Conservation (phyloP, 2,329 filamentous ascomycete genomes). For the Colletotrichum chrysophilum region DNA sequence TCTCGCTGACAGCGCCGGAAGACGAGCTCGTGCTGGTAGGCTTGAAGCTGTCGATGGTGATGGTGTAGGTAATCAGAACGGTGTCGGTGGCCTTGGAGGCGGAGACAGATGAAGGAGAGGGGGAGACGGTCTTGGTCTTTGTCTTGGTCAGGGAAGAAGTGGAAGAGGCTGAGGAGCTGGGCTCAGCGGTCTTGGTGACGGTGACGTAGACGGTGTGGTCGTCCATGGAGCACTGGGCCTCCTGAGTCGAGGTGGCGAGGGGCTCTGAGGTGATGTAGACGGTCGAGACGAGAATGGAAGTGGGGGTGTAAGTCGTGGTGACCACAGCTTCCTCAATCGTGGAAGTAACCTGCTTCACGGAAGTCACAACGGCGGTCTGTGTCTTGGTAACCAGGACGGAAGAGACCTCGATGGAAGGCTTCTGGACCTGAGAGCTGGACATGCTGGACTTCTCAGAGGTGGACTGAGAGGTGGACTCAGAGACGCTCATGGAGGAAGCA, state of each 20-base stretch:
- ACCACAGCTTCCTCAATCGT: background rate
- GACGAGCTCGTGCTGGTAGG: constrained; percentile 5
- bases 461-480: background rate
- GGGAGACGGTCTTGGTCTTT: background rate
- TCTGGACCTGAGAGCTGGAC: background rate
- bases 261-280: background rate
- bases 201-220: constrained; percentile 18
- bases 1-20: background rate
- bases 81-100: background rate
- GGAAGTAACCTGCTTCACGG: background rate
- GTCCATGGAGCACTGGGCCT: background rate
- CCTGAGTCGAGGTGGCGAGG: background rate
- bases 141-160: background rate
- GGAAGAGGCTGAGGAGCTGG: constrained; percentile 3
- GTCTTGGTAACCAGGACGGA: constrained; percentile 17
- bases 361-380: background rate
- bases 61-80: constrained; percentile 11
- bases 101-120: background rate
- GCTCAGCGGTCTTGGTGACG: constrained; percentile 14
- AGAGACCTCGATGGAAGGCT: background rate
- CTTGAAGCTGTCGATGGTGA: constrained; percentile 9
- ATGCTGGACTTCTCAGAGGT: background rate
- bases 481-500: background rate
- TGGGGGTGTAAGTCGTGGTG: constrained; percentile 9
- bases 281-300: background rate